Evolutionary conservation across 345 rosid species (phyloP), one percentile per base, ranked within the genome.

Genomic region (Clausena lansium): DNA sequence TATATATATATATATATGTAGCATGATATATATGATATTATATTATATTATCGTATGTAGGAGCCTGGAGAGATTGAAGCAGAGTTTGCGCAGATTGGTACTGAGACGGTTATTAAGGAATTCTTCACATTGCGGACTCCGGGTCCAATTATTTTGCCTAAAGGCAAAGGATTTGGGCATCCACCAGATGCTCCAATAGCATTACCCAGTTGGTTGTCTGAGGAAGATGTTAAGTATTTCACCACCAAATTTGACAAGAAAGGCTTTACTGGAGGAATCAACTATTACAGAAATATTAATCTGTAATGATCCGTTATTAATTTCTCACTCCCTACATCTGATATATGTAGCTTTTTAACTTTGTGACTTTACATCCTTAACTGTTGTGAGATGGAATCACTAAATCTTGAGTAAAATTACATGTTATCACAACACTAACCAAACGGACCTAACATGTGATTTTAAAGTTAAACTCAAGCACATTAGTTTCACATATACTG

Each of bases 271-370:
- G 91, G 95, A 64, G 85, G 81, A 39, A 66, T 95, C 33, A 95
- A 95, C 88, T 93, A 91, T 84, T 95, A 95, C 81, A 86, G 97
- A 76, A 86, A 86, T 69, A n/a, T 90, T 71, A 83, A 93, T 76
- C 77, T 84, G 98, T 91, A 88, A 52, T 52, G 57, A 14, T 17
- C 22, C 57, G 4, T 52, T 45, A 3, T 52, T 30, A 30, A 30
- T 30, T 17, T 3, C 57, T 15, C 6, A 10, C 62, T 27, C 24
- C n/a, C 60, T 9, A 41, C 20, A 15, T 50, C 3, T 50, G 7
- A 52, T 52, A 13, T 13, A 30, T 38, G 5, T 15, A 52, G 7
- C 20, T 52, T 17, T 52, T 19, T 52, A 52, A 17, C 17, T 67
- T 33, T 41, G 6, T 25, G 32, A 17, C 62, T 20, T 33, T 54